These are phyloP conservation scores for Thielaviopsis euricoi DNA, from an alignment of 2,329 filamentous ascomycete species.

Conservation along the genomic window DNA sequence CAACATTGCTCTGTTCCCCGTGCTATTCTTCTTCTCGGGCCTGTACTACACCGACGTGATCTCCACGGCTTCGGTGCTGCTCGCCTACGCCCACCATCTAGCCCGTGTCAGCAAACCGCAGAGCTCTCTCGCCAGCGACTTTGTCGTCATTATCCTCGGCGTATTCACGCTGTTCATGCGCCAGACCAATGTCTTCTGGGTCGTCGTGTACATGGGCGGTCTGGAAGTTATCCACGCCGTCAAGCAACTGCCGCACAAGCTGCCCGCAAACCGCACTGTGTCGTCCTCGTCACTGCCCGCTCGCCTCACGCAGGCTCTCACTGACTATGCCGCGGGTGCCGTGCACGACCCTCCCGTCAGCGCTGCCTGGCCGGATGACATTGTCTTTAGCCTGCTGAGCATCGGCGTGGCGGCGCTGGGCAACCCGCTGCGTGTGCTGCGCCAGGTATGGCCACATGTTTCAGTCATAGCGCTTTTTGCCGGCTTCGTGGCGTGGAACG, in stretches of 20 bases:
- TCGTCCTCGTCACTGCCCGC: conserved; percentile 19
- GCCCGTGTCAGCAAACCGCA: conserved; percentile 20
- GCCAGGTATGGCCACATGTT: conserved; percentile 41
- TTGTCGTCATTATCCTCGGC: conserved; percentile 38
- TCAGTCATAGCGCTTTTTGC: conserved; percentile 50
- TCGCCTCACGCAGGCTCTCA: conserved; percentile 23
- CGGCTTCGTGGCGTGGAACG: conserved; percentile 70
- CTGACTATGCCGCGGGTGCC: conserved; percentile 31
- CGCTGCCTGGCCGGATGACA: conserved; percentile 33
- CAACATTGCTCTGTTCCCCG: conserved; percentile 73
- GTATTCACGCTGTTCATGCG: conserved; percentile 56
- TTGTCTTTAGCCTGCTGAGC: conserved; percentile 42
- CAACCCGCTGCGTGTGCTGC: conserved; percentile 30
- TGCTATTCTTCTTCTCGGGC: conserved; percentile 88
- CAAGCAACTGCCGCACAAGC: conserved; percentile 24
- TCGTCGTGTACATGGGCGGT: conserved; percentile 58
- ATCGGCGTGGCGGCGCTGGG: conserved; percentile 39
- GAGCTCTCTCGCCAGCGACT: conserved; percentile 22
- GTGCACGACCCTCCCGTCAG: conserved; percentile 38
- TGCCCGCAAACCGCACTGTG: background rate
- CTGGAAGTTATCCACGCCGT: conserved; percentile 36
- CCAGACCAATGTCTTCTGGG: conserved; percentile 97
- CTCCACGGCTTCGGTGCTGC: conserved; percentile 59
- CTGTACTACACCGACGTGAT: conserved; percentile 90
- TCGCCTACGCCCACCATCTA: conserved; percentile 46